Conservation (phyloP, 176 grass and related monocot species). For the Lolium multiflorum region DNA sequence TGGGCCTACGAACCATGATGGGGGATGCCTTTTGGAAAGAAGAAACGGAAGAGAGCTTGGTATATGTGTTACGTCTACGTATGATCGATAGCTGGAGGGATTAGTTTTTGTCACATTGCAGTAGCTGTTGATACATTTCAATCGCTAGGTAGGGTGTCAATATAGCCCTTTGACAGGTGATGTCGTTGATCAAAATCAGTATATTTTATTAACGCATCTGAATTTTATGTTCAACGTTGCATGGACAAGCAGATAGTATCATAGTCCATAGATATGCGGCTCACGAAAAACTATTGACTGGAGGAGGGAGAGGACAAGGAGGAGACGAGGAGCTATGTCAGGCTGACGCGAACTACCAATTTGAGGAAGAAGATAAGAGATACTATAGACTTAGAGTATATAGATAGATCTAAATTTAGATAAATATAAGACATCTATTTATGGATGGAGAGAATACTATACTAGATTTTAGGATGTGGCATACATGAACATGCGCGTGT, state of each 20-base stretch:
- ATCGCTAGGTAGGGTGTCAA: conserved; percentile 59
- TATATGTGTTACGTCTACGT: not conserved
- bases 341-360: no score
- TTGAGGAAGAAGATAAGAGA: no score
- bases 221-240: conserved; percentile 36
- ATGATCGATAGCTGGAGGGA: conserved; percentile 24
- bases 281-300: no score
- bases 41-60: not conserved
- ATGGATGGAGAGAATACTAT: no score
- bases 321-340: no score
- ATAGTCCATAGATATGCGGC: conserved; percentile 28
- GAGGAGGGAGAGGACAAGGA: no score
- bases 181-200: not conserved
- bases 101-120: conserved; percentile 47
- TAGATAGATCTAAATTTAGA: no score
- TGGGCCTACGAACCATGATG: conserved; percentile 45
- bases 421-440: no score
- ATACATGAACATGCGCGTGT: no score
- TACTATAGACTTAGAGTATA: no score
- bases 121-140: conserved; percentile 54
- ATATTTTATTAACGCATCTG: conserved; percentile 7
- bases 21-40: conserved; percentile 22
- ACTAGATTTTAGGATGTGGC: no score
- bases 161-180: conserved; percentile 22
- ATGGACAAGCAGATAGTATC: conserved; percentile 27